Evolutionary conservation across 1,284 basidiomycete genomes (phyloP), one percentile per base, ranked within the genome.

Genomic region (Fereydounia khargensis): DNA sequence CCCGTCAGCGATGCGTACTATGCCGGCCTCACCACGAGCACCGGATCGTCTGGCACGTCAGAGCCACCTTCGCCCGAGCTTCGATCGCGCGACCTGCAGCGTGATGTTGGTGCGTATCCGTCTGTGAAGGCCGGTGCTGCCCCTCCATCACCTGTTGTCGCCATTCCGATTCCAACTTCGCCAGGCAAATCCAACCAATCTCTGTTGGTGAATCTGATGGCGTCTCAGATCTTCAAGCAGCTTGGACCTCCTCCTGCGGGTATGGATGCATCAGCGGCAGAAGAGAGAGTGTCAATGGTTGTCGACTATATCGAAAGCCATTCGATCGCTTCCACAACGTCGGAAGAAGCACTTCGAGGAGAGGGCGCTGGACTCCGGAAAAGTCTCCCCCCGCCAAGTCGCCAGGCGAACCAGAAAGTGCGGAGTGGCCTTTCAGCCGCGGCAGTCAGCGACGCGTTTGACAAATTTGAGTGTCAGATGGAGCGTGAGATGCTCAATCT

Each of bases 401-500:
- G 33, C 13, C 33, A 35, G 18, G 17, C 33, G 7, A 20, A 4
- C 6, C 33, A n/a, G n/a, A n/a, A n/a, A n/a, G n/a, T 22, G 6
- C 14, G 21, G 9, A 27, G 39, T 14, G n/a, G 30, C 14, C 27
- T 17, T 7, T 16, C 16, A 34, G 21, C n/a, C 11, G 38, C 44
- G 2, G 35, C 41, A 23, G 34, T 52, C 18, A 35, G 36, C 21
- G 55, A 58, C 31, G 55, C 52, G 20, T 58, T 58, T 32, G 55
- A 58, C 39, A 58, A 58, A 35, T 23, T 58, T 11, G 55, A 58
- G 18, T 53, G 55, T 33, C 36, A 46, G 30, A 36, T 44, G 18
- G 49, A 58, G 30, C 31, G 27, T 6, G 40, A 50, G 27, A 28
- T 51, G 47, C 17, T 45, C 17, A 17, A 35, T 17, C 17, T 45